phyloP scores from a whole-genome alignment of 2,329 filamentous ascomycete species.

The Diaporthe ilicicola region DNA sequence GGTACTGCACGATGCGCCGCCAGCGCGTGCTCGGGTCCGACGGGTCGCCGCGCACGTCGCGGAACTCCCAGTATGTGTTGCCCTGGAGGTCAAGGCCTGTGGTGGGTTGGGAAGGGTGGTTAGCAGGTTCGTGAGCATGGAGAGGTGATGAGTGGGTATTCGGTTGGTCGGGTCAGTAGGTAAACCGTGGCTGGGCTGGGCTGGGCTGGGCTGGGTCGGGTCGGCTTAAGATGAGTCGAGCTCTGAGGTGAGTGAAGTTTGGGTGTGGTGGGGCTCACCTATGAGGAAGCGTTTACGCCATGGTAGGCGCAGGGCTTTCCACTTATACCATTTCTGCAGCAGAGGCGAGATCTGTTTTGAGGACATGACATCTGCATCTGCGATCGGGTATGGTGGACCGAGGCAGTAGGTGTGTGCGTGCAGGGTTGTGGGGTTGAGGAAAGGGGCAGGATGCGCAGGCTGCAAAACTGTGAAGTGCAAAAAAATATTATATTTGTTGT shows the following conservation, averaged over 20 bases:
- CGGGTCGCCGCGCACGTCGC: slow-evolving; percentile 51
- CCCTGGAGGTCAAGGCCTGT: slow-evolving; percentile 70
- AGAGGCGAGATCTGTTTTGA: slow-evolving; percentile 48
- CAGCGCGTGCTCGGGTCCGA: slow-evolving; percentile 49
- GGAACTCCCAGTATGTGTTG: slow-evolving; percentile 76
- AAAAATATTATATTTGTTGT: not conserved
- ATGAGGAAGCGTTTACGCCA: slow-evolving; percentile 71
- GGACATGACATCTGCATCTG: slow-evolving; percentile 41
- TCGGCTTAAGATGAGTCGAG: not conserved
- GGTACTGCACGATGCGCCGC: slow-evolving; percentile 70
- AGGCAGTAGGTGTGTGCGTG: not conserved
- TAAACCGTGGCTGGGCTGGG: not conserved
- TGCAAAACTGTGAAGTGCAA: not conserved
- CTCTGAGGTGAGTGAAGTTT: slow-evolving; percentile 8
- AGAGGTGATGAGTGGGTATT: not conserved
- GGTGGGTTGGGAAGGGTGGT: slow-evolving; percentile 10
- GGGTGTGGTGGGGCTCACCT: slow-evolving; percentile 51
- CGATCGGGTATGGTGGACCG: not conserved
- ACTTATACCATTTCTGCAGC: slow-evolving; percentile 62
- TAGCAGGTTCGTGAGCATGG: not conserved
- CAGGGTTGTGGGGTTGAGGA: not conserved
- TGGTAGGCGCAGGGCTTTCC: slow-evolving; percentile 69
- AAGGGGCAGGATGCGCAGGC: not conserved
- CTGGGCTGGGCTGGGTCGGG: not conserved
- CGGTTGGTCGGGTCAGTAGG: not conserved